These are phyloP conservation scores for Filosporella fistucella DNA, from an alignment of 495 filamentous ascomycete species.

Conservation along the genomic window DNA sequence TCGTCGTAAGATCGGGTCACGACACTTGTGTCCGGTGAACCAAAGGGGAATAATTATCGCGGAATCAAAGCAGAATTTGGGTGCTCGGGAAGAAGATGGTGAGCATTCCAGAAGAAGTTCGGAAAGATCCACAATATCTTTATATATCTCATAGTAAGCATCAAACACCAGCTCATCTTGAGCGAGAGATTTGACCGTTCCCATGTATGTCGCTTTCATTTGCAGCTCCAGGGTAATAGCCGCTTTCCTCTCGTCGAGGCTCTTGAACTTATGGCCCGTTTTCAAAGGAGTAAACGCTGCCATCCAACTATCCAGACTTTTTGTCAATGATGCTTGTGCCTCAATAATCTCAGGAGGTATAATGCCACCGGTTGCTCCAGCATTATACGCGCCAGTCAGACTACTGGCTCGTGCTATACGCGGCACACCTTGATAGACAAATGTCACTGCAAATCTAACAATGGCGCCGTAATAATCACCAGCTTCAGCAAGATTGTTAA, in stretches of 20 bases:
- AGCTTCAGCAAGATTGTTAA: background rate
- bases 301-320: background rate
- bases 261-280: background rate
- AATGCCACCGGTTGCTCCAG: background rate
- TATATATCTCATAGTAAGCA: background rate
- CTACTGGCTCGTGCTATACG: too few species aligned
- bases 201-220: background rate
- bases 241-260: background rate
- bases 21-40: slow-evolving; percentile 32
- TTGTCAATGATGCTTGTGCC: background rate
- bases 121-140: background rate
- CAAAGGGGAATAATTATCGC: slow-evolving; percentile 23
- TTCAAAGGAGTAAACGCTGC: background rate
- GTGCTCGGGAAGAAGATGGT: background rate
- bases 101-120: background rate
- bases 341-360: too few species aligned
- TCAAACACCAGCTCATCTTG: background rate
- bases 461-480: background rate
- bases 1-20: slow-evolving; percentile 35
- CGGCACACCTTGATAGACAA: too few species aligned
- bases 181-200: too few species aligned
- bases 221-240: background rate
- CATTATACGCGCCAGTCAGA: background rate
- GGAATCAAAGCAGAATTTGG: slow-evolving; percentile 1
- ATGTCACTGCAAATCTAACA: too few species aligned